phyloP scores from a whole-genome alignment of 116 monocot species.

The Zostera marina region DNA sequence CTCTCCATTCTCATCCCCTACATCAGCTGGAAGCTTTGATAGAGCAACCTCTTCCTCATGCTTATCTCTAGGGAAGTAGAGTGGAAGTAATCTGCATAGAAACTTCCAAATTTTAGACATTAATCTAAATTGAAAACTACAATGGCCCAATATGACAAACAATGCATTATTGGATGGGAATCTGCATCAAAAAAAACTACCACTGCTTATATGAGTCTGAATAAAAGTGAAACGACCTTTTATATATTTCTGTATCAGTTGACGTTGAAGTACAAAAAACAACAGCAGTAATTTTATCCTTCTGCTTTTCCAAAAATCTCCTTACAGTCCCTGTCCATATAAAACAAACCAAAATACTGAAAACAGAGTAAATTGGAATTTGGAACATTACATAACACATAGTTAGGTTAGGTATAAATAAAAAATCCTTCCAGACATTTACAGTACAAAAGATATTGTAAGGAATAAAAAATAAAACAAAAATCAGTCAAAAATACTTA shows the following conservation, averaged over 20 bases:
- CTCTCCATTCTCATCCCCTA: conserved; percentile 99
- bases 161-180: not conserved
- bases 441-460: not conserved
- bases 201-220: not conserved
- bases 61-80: conserved; percentile 96
- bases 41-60: conserved; percentile 90
- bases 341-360: not conserved
- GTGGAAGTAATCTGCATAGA: conserved; percentile 71
- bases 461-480: not conserved
- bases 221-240: conserved; percentile 35
- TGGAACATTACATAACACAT: not conserved
- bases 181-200: not conserved
- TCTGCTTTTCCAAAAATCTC: conserved; percentile 94
- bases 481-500: conserved; percentile 3
- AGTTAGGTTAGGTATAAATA: not conserved
- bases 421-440: not conserved
- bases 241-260: conserved; percentile 97
- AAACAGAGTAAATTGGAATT: not conserved
- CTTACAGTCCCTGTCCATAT: conserved; percentile 72
- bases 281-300: conserved; percentile 88
- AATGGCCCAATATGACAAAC: not conserved
- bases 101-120: not conserved
- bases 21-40: conserved; percentile 95
- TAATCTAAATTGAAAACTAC: not conserved
- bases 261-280: conserved; percentile 82